Conservation (phyloP, 2,329 filamentous ascomycete species). For the Colletotrichum graminicola region DNA sequence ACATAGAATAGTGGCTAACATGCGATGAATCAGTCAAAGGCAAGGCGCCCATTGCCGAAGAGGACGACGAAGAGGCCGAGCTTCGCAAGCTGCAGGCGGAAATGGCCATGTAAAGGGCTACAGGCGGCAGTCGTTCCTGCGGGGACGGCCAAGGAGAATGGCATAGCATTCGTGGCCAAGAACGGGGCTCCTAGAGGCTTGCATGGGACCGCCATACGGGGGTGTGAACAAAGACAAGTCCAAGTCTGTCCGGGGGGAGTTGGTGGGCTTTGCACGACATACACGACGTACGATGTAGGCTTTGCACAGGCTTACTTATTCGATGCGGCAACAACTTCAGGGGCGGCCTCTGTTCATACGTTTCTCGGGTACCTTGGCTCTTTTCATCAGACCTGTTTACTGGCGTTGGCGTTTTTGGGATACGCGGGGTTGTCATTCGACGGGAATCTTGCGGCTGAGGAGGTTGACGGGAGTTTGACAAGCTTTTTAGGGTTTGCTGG, state of each 20-base stretch:
- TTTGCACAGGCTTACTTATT: not conserved
- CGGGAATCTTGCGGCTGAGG: conserved; percentile 36
- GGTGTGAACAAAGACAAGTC: conserved; percentile 1
- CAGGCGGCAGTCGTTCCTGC: conserved; percentile 15
- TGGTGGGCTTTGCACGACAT: conserved; percentile 29
- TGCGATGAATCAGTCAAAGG: conserved; percentile 58
- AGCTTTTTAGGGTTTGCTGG: conserved; percentile 38
- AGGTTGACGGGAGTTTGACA: conserved; percentile 41
- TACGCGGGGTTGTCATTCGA: conserved; percentile 34
- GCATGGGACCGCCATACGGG: conserved; percentile 17
- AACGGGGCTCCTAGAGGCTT: conserved; percentile 25
- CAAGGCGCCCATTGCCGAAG: conserved; percentile 66
- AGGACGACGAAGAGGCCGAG: conserved; percentile 97
- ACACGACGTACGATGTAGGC: not conserved
- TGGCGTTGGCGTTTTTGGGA: conserved; percentile 43
- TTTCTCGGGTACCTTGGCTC: conserved; percentile 17
- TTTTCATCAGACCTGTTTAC: conserved; percentile 31
- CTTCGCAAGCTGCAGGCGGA: conserved; percentile 92
- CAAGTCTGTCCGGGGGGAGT: conserved; percentile 4
- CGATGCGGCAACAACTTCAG: not conserved
- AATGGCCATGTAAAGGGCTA: conserved; percentile 84
- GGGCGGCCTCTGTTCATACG: conserved; percentile 24
- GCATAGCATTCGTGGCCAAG: conserved; percentile 42
- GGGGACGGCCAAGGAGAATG: conserved; percentile 26
- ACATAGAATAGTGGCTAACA: conserved; percentile 17